phyloP scores from a whole-genome alignment of 352 stramenopile species.

The Phytophthora melonis region DNA sequence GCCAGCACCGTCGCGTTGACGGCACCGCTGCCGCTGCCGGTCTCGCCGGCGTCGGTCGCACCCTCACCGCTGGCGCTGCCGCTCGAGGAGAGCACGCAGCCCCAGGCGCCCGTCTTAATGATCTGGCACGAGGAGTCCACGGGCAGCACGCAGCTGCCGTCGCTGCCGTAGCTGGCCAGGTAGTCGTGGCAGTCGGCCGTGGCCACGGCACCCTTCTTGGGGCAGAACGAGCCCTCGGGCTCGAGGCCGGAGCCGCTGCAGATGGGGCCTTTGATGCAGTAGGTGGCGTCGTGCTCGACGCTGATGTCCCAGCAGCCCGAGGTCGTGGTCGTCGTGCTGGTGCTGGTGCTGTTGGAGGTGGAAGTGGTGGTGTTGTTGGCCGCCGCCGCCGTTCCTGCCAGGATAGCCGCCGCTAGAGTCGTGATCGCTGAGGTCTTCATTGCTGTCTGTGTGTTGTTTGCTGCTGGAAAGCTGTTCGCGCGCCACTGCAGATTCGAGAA shows the following conservation, averaged over 20 bases:
- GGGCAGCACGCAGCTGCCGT: slow-evolving; percentile 54
- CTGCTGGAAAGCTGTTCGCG: not conserved
- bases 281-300: slow-evolving; percentile 55
- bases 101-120: slow-evolving; percentile 72
- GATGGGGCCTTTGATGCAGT: slow-evolving; percentile 59
- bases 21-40: slow-evolving; percentile 20
- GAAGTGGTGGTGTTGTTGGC: not conserved
- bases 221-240: slow-evolving; percentile 45
- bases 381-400: slow-evolving; percentile 9
- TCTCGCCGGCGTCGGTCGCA: not conserved
- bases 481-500: slow-evolving; percentile 35
- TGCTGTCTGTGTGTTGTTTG: slow-evolving; percentile 10
- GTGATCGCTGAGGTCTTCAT: slow-evolving; percentile 30
- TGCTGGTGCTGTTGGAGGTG: not conserved
- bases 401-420: slow-evolving; percentile 15
- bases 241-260: slow-evolving; percentile 42
- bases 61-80: slow-evolving; percentile 12
- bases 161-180: slow-evolving; percentile 57
- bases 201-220: slow-evolving; percentile 49
- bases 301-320: slow-evolving; percentile 44
- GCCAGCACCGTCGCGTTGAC: slow-evolving; percentile 18
- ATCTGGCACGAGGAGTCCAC: slow-evolving; percentile 60
- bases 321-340: slow-evolving; percentile 22
- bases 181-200: slow-evolving; percentile 59
- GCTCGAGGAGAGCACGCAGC: slow-evolving; percentile 53